Conservation (phyloP, 306 rosid species). For the Begonia loranthoides region DNA sequence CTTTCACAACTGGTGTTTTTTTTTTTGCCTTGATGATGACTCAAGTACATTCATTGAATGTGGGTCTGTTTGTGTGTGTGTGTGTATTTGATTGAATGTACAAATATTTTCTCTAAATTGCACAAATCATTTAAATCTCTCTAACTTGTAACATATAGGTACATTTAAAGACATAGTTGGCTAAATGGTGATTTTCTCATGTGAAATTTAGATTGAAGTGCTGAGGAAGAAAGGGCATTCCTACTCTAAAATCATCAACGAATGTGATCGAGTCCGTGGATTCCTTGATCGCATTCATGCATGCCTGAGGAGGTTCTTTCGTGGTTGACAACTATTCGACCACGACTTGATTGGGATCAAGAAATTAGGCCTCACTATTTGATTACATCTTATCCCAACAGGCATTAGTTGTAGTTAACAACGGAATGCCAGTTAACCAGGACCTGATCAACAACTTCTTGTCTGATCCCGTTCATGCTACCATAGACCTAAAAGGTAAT, state of each 20-base stretch:
- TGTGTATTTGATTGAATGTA: too few species aligned
- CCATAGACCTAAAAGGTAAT: too few species aligned
- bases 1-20: constrained; percentile 98
- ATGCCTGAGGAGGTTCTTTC: constrained; percentile 96
- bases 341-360: constrained; percentile 89
- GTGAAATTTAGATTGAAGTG: too few species aligned
- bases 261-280: constrained; percentile 88
- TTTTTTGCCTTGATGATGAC: constrained; percentile 97
- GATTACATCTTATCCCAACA: constrained; percentile 84
- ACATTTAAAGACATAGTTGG: too few species aligned
- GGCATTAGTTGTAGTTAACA: constrained; percentile 85
- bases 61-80: too few species aligned
- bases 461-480: constrained; percentile 89
- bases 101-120: too few species aligned
- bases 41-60: too few species aligned
- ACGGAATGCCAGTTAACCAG: constrained; percentile 41
- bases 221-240: too few species aligned
- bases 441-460: constrained; percentile 87
- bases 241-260: constrained; percentile 90
- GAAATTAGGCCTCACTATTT: constrained; percentile 95
- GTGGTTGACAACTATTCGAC: constrained; percentile 98
- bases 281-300: constrained; percentile 96
- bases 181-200: too few species aligned
- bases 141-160: too few species aligned
- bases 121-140: too few species aligned